Conservation (phyloP, 2,329 filamentous ascomycete genomes). For the Podosphaera leucotricha region DNA sequence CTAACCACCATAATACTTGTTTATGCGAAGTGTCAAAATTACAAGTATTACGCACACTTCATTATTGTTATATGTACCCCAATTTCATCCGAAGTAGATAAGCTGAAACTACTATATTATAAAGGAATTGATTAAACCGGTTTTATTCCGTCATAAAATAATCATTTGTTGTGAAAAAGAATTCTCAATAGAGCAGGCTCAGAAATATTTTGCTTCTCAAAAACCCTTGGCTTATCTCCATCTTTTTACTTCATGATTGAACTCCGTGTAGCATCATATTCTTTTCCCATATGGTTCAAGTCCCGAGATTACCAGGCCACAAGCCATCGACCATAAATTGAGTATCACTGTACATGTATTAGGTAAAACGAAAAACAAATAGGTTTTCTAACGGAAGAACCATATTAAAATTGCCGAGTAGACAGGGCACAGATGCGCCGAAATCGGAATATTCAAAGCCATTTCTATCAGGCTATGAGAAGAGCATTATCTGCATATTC, state of each 20-base stretch:
- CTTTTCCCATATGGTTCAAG: neutral
- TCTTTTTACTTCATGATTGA: neutral
- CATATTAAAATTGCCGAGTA: neutral
- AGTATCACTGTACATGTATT: neutral
- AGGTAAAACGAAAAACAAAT: neutral
- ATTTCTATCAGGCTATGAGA: neutral
- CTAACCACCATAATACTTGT: too few species aligned
- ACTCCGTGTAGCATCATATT: neutral
- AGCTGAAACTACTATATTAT: too few species aligned
- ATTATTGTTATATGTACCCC: too few species aligned
- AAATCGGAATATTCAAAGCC: neutral
- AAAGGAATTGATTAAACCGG: too few species aligned
- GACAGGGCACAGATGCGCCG: neutral
- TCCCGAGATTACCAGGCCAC: neutral
- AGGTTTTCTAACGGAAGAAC: neutral
- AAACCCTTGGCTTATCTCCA: too few species aligned
- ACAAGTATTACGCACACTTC: too few species aligned
- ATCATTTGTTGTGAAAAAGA: too few species aligned
- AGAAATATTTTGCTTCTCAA: too few species aligned
- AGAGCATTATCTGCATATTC: neutral
- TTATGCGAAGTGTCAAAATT: too few species aligned
- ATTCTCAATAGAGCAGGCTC: too few species aligned
- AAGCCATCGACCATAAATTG: neutral
- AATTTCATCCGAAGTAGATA: too few species aligned
- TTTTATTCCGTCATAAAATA: too few species aligned